A percentile compares a stretch with the other conserved stretches of the same genome.
Conservation (phyloP, 1,284 basidiomycete species). For the Anthracocystis walkeri region DNA sequence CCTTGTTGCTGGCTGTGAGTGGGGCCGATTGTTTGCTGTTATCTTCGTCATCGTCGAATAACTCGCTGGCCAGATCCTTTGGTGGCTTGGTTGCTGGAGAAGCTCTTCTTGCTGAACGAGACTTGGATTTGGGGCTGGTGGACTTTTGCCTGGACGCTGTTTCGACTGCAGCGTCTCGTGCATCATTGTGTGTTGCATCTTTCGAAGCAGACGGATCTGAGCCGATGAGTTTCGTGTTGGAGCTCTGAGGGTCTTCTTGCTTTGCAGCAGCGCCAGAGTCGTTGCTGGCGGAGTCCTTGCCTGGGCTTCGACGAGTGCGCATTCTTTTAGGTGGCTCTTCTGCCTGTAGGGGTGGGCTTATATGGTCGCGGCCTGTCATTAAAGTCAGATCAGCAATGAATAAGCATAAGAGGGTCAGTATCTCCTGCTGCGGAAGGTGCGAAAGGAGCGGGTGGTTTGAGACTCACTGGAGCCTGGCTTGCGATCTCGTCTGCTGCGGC, state of each 20-base stretch:
- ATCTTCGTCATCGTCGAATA: slow-evolving; percentile 23
- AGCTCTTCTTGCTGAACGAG: slow-evolving; percentile 4
- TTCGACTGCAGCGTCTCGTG: neutral
- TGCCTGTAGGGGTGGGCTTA: slow-evolving; percentile 3
- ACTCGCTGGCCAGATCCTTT: slow-evolving; percentile 22
- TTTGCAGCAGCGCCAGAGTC: slow-evolving; percentile 7
- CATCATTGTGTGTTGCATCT: neutral
- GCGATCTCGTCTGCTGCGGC: slow-evolving; percentile 11
- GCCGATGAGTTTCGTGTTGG: neutral
- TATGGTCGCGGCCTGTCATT: slow-evolving; percentile 13
- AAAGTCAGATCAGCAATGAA: too few relatives aligned
- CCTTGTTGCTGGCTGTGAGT: neutral
- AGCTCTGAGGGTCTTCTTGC: neutral
- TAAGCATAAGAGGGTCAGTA: too few relatives aligned
- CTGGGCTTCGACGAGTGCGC: slow-evolving; percentile 20
- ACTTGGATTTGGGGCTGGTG: neutral
- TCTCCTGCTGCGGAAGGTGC: neutral
- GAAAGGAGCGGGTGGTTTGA: neutral
- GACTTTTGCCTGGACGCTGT: neutral
- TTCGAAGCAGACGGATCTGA: neutral
- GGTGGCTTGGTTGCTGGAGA: slow-evolving; percentile 3
- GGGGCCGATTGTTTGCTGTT: neutral
- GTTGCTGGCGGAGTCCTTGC: slow-evolving; percentile 17
- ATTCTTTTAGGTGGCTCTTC: slow-evolving; percentile 19
- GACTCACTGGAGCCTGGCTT: slow-evolving; percentile 20